Percentiles rank a stretch among this genome's conserved stretches.
phyloP scores from a whole-genome alignment of 2,329 filamentous ascomycete genomes.

The Dryadomyces quercus-mongolicae region DNA sequence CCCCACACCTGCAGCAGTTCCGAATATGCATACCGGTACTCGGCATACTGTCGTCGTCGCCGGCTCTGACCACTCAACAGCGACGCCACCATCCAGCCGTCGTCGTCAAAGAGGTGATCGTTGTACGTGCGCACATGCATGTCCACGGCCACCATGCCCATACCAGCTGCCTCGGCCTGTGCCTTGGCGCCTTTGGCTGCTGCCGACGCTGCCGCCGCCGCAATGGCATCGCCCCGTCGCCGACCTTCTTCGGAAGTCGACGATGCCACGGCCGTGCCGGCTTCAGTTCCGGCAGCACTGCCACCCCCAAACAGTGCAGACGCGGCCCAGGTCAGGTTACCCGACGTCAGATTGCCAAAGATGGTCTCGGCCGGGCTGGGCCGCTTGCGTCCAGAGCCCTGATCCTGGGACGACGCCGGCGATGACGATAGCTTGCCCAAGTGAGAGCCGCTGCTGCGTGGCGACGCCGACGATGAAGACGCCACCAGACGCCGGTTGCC shows the following conservation, averaged over 20 bases:
- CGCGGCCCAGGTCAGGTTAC: conserved; percentile 38
- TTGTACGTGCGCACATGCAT: conserved; percentile 46
- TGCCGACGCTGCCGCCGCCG: conserved; percentile 1
- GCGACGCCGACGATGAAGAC: conserved; percentile 8
- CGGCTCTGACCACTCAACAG: conserved; percentile 39
- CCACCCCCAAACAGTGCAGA: conserved; percentile 25
- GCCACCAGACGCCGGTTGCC: conserved; percentile 17
- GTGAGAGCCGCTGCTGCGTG: background rate
- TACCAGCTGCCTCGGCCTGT: background rate
- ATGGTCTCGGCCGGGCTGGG: conserved; percentile 52
- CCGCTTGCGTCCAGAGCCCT: conserved; percentile 29
- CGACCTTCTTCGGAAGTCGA: conserved; percentile 6
- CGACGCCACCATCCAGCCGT: conserved; percentile 50
- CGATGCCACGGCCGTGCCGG: too few relatives aligned
- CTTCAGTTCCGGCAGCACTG: too few relatives aligned
- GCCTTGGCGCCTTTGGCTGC: background rate
- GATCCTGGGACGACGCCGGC: conserved; percentile 24
- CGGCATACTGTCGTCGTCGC: conserved; percentile 33
- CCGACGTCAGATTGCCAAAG: conserved; percentile 39
- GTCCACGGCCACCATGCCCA: conserved; percentile 34
- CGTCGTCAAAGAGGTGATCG: conserved; percentile 55
- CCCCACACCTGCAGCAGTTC: conserved; percentile 57
- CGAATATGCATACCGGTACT: conserved; percentile 54
- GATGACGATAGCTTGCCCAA: conserved; percentile 15
- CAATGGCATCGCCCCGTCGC: conserved; percentile 26